Conservation (phyloP, 495 filamentous ascomycete species). For the Cercophora scortea region DNA sequence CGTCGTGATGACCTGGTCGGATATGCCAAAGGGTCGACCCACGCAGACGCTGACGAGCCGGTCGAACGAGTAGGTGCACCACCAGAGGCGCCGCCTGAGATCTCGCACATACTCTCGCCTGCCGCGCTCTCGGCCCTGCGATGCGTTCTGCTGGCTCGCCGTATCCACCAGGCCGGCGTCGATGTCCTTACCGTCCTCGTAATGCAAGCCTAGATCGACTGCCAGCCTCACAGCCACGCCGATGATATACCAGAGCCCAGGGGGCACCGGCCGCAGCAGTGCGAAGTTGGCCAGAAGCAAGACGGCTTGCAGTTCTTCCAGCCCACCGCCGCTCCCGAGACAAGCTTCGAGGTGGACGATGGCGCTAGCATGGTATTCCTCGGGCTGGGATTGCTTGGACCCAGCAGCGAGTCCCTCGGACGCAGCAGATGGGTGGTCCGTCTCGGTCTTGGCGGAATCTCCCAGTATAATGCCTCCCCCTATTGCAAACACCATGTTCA, state of each 20-base stretch:
- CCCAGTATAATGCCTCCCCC: conserved; percentile 88
- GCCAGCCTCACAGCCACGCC: conserved; percentile 85
- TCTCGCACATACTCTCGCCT: conserved; percentile 82
- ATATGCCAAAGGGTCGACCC: conserved; percentile 87
- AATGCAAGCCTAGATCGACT: conserved; percentile 87
- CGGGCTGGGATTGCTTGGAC: conserved; percentile 68
- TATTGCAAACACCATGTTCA: conserved; percentile 98
- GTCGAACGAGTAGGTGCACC: conserved; percentile 93
- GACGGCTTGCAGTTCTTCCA: conserved; percentile 91
- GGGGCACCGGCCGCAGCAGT: conserved; percentile 80
- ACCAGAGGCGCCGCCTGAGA: conserved; percentile 82
- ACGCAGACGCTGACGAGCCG: conserved; percentile 87
- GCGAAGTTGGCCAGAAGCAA: conserved; percentile 87
- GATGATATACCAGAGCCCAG: conserved; percentile 94
- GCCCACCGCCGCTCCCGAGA: conserved; percentile 66
- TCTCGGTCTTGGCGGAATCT: conserved; percentile 31
- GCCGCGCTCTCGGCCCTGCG: conserved; percentile 48
- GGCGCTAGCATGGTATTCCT: conserved; percentile 93
- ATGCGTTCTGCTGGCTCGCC: conserved; percentile 18
- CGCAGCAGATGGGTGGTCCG: conserved; percentile 7
- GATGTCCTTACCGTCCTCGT: conserved; percentile 76
- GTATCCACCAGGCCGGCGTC: conserved; percentile 16
- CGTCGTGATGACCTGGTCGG: conserved; percentile 87
- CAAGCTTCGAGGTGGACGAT: conserved; percentile 87
- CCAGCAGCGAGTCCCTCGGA: neutral